Evolutionary conservation across 2,329 filamentous ascomycete species (phyloP).

Genomic region (Ascosphaera acerosa): DNA sequence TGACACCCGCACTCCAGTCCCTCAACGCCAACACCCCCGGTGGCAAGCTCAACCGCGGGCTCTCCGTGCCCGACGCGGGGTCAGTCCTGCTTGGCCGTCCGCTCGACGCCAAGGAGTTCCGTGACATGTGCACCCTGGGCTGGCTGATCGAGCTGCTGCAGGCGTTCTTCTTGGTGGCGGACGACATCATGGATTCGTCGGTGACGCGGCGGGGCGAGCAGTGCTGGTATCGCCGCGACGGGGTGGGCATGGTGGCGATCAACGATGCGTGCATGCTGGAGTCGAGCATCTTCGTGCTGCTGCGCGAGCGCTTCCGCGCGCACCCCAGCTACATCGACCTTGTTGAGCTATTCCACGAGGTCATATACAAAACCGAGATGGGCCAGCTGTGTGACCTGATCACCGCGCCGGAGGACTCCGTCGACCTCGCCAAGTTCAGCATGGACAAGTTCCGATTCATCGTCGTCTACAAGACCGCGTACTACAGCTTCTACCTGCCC

Average conservation of each 20-base stretch:
- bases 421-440: slow-evolving; percentile 87
- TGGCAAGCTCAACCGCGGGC: slow-evolving; percentile 96
- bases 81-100: slow-evolving; percentile 7
- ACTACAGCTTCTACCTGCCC: slow-evolving; percentile 97
- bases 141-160: slow-evolving; percentile 98
- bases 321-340: slow-evolving; percentile 79
- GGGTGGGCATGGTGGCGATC: slow-evolving; percentile 88
- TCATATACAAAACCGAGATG: slow-evolving; percentile 78
- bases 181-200: slow-evolving; percentile 95
- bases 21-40: slow-evolving; percentile 70
- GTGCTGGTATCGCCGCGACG: slow-evolving; percentile 83
- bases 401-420: slow-evolving; percentile 80
- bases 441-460: slow-evolving; percentile 94
- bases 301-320: slow-evolving; percentile 79
- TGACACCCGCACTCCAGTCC: too few species aligned
- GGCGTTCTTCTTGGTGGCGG: slow-evolving; percentile 93
- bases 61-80: slow-evolving; percentile 30
- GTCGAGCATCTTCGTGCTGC: slow-evolving; percentile 62
- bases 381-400: slow-evolving; percentile 87
- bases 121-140: slow-evolving; percentile 63
- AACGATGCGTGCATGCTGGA: slow-evolving; percentile 97
- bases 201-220: slow-evolving; percentile 85
- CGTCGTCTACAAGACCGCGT: slow-evolving; percentile 98
- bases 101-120: slow-evolving; percentile 45
- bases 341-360: slow-evolving; percentile 88